Evolutionary conservation across 2,329 filamentous ascomycete genomes (phyloP).

Genomic region (Exophiala lecanii-corni): DNA sequence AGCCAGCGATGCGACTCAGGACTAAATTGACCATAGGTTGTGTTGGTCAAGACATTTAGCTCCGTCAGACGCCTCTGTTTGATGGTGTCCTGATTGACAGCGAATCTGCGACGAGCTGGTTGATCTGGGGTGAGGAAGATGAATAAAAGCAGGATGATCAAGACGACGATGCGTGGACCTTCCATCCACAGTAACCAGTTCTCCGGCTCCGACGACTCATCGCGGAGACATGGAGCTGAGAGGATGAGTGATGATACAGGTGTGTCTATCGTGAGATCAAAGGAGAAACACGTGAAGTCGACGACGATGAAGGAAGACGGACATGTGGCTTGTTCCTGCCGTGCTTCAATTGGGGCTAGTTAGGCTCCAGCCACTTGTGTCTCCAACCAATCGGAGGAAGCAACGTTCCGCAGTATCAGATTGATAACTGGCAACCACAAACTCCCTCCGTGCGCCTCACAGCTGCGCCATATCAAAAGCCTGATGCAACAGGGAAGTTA

Average conservation of each 20-base stretch:
- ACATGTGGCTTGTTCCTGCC: too few relatives aligned
- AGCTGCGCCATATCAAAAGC: too few relatives aligned
- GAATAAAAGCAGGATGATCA: constrained; percentile 50
- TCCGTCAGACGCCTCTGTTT: constrained; percentile 45
- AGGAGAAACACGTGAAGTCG: too few relatives aligned
- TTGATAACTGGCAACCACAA: too few relatives aligned
- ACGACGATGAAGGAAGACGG: too few relatives aligned
- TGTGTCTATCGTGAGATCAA: too few relatives aligned
- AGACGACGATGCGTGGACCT: constrained; percentile 44
- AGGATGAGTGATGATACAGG: background rate
- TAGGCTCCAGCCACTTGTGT: too few relatives aligned
- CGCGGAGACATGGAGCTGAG: constrained; percentile 9
- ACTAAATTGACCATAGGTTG: constrained; percentile 51
- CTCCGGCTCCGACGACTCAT: constrained; percentile 12
- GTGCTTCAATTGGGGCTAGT: too few relatives aligned
- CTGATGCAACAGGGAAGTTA: too few relatives aligned
- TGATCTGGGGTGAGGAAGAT: constrained; percentile 48
- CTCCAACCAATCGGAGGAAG: too few relatives aligned
- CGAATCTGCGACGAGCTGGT: constrained; percentile 16
- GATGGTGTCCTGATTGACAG: constrained; percentile 12
- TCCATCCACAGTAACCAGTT: constrained; percentile 24
- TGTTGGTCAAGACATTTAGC: constrained; percentile 31
- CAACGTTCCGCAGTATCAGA: too few relatives aligned
- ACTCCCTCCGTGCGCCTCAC: too few relatives aligned
- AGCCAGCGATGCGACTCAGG: constrained; percentile 47